phyloP scores from a whole-genome alignment of 129 eudicot species.

The Rutidosis leptorrhynchoides region DNA sequence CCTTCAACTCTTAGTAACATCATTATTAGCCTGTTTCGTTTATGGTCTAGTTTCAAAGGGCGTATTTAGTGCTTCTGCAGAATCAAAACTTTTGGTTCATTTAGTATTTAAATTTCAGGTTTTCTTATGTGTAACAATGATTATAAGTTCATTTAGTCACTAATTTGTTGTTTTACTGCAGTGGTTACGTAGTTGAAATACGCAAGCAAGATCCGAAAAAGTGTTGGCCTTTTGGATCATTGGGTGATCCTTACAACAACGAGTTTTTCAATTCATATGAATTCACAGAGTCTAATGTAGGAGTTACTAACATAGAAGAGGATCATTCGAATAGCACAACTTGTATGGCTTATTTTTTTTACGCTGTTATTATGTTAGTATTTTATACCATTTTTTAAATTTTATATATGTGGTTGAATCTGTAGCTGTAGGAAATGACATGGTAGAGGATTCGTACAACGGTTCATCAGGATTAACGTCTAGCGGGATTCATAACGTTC shows the following conservation, averaged over 20 bases:
- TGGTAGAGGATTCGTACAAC: not conserved
- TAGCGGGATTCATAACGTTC: conserved; percentile 7
- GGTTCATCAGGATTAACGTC: conserved; percentile 20
- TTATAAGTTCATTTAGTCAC: conserved; percentile 6
- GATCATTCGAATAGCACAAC: not conserved
- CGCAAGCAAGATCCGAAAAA: conserved; percentile 30
- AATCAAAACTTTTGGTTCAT: not conserved
- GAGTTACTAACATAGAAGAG: not conserved
- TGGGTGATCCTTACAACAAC: conserved; percentile 21
- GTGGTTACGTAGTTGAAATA: conserved; percentile 37
- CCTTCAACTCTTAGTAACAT: not conserved
- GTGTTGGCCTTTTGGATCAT: conserved; percentile 41
- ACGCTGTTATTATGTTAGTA: not conserved
- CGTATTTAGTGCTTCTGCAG: not conserved
- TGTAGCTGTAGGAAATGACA: not conserved
- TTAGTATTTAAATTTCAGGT: not conserved
- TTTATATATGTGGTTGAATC: conserved; percentile 25
- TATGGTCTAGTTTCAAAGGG: not conserved
- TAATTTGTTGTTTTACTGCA: conserved; percentile 26
- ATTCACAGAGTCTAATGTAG: not conserved
- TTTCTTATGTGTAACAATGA: not conserved
- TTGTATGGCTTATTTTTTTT: conserved; percentile 11
- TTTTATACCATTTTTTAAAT: not conserved
- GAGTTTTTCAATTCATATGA: conserved; percentile 21
- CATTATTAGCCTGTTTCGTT: not conserved